These are phyloP conservation scores for Talaromyces thailandensis DNA, from an alignment of 495 filamentous ascomycete species.

Conservation along the genomic window DNA sequence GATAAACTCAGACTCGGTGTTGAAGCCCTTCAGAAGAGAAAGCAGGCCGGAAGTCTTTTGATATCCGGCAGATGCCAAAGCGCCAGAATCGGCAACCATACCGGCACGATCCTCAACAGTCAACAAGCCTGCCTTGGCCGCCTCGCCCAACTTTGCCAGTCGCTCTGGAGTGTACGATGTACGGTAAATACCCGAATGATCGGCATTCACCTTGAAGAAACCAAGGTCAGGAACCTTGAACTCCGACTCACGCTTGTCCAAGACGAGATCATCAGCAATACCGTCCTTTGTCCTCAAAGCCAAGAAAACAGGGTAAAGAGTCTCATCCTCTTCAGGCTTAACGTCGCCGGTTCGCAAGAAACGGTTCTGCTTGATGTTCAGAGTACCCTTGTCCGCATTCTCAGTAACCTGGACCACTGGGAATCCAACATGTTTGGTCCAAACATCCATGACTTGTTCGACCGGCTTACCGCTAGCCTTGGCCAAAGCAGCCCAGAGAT, in stretches of 20 bases:
- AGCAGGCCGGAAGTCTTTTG: slow-evolving; percentile 87
- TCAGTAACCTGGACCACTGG: slow-evolving; percentile 57
- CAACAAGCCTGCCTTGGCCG: slow-evolving; percentile 76
- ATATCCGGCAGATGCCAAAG: slow-evolving; percentile 82
- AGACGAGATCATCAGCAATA: slow-evolving; percentile 47
- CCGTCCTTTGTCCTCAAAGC: slow-evolving; percentile 51
- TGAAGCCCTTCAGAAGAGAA: slow-evolving; percentile 75
- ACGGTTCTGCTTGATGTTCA: slow-evolving; percentile 55
- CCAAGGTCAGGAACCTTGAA: slow-evolving; percentile 55
- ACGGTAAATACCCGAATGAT: slow-evolving; percentile 57
- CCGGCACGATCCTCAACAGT: slow-evolving; percentile 90
- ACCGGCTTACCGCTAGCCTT: slow-evolving; percentile 90
- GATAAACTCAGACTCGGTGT: slow-evolving; percentile 76
- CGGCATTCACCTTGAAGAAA: slow-evolving; percentile 63
- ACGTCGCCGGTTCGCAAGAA: slow-evolving; percentile 61
- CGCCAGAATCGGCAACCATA: slow-evolving; percentile 92
- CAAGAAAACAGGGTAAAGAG: slow-evolving; percentile 55
- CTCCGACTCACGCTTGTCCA: slow-evolving; percentile 64
- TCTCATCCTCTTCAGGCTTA: slow-evolving; percentile 62
- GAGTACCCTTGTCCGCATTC: slow-evolving; percentile 30
- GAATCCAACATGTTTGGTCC: slow-evolving; percentile 62
- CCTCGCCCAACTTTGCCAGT: slow-evolving; percentile 55
- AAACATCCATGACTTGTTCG: slow-evolving; percentile 59
- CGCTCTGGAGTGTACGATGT: slow-evolving; percentile 55
- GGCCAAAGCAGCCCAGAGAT: slow-evolving; percentile 84